Conservation (phyloP, 2,329 filamentous ascomycete species). For the Xylariaceae sp. region DNA sequence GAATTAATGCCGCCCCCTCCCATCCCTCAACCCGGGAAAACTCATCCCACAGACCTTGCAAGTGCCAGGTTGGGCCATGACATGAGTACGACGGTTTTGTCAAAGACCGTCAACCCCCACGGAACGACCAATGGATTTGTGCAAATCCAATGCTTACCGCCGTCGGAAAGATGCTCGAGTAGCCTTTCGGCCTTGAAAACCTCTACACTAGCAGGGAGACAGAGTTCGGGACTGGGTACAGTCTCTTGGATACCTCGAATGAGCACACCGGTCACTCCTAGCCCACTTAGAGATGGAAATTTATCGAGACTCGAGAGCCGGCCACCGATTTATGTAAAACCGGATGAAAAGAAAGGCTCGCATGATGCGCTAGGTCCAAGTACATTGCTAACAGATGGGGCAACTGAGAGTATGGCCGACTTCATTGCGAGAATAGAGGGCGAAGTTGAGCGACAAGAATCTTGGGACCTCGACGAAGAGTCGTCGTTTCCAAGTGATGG, state of each 20-base stretch:
- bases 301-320: conserved; percentile 17
- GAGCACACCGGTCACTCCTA: conserved; percentile 14
- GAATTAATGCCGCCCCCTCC: conserved; percentile 32
- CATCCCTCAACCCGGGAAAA: no score
- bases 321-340: conserved; percentile 18
- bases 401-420: conserved; percentile 28
- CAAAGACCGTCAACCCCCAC: neutral
- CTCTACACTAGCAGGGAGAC: no score
- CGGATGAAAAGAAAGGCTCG: conserved; percentile 4
- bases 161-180: no score
- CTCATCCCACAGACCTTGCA: neutral
- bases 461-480: no score
- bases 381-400: neutral
- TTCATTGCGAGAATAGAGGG: conserved; percentile 34
- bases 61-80: neutral
- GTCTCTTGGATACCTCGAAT: conserved; percentile 27
- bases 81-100: neutral
- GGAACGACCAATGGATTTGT: neutral
- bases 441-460: no score
- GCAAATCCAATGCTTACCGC: neutral
- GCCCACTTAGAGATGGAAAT: conserved; percentile 8
- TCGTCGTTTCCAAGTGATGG: no score
- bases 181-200: no score
- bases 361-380: neutral
- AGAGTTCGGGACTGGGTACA: no score